Evolutionary conservation across 768 basidiomycete genomes (phyloP).

Genomic region (Panaeolus papilionaceus): DNA sequence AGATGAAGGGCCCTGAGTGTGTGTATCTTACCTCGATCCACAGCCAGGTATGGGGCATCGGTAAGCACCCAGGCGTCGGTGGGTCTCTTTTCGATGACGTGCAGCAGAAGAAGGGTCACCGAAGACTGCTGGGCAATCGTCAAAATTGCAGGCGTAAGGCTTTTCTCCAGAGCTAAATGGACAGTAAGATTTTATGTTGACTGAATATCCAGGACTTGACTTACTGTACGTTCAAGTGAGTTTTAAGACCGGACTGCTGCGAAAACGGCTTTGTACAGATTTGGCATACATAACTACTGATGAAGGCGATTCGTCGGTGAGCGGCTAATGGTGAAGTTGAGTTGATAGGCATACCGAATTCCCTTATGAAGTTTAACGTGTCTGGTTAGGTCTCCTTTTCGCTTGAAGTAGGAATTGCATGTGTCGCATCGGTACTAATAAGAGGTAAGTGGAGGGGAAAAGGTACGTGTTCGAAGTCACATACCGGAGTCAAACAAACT

Average conservation of each 20-base stretch:
- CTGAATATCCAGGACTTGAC: constrained; percentile 30
- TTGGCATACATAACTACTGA: constrained; percentile 58
- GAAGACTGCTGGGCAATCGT: constrained; percentile 56
- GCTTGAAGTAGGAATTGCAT: constrained; percentile 58
- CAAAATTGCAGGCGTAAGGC: constrained; percentile 57
- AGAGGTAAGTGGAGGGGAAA: background rate
- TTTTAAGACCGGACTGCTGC: constrained; percentile 65
- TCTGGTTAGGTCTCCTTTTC: constrained; percentile 66
- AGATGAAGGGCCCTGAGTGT: constrained; percentile 11
- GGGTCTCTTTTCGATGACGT: constrained; percentile 69
- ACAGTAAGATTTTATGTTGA: constrained; percentile 4
- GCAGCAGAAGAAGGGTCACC: constrained; percentile 74
- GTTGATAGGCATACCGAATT: constrained; percentile 47
- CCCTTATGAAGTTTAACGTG: constrained; percentile 59
- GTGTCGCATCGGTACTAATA: constrained; percentile 38
- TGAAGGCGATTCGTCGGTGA: background rate
- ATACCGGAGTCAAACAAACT: constrained; percentile 5
- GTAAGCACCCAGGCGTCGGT: constrained; percentile 48
- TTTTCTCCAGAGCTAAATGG: constrained; percentile 52
- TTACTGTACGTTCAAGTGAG: constrained; percentile 72
- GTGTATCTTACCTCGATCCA: constrained; percentile 47
- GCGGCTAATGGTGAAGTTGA: background rate
- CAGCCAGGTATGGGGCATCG: constrained; percentile 54
- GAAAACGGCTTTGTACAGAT: constrained; percentile 62
- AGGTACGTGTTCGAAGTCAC: background rate